phyloP scores from a whole-genome alignment of 2,329 filamentous ascomycete genomes.

The Paecilomyces fulvus region DNA sequence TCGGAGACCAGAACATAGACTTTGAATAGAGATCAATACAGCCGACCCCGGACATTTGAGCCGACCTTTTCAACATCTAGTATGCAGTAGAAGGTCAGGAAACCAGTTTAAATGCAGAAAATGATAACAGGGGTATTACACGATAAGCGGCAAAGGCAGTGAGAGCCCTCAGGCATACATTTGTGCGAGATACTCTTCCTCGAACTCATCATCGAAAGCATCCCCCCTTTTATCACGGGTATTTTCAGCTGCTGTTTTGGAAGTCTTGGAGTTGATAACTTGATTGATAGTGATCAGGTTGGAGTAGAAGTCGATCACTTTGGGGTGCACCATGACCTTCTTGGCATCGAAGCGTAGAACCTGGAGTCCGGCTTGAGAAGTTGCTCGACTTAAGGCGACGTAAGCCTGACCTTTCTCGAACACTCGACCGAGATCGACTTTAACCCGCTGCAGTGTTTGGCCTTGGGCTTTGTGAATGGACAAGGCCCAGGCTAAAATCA shows the following conservation, averaged over 20 bases:
- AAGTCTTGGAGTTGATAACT: slow-evolving; percentile 22
- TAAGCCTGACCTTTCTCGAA: slow-evolving; percentile 99
- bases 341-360: slow-evolving; percentile 79
- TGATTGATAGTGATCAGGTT: slow-evolving; percentile 68
- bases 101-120: neutral
- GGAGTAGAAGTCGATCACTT: slow-evolving; percentile 76
- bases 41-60: neutral
- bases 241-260: slow-evolving; percentile 18
- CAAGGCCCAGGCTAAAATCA: slow-evolving; percentile 93
- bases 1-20: neutral
- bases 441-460: slow-evolving; percentile 86
- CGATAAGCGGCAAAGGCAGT: neutral
- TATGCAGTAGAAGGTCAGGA: neutral
- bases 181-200: slow-evolving; percentile 35
- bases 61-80: neutral
- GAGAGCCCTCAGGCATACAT: slow-evolving; percentile 3
- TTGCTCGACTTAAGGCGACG: slow-evolving; percentile 88
- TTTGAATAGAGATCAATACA: neutral
- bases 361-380: slow-evolving; percentile 75
- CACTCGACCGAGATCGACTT: slow-evolving; percentile 82
- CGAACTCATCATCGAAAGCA: slow-evolving; percentile 32
- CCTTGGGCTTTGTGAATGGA: slow-evolving; percentile 98
- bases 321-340: slow-evolving; percentile 90
- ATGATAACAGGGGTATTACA: neutral
- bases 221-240: slow-evolving; percentile 13